Evolutionary conservation across 225 moss, liverwort and hornwort genomes (phyloP).

Genomic region (Marchantia polymorpha): DNA sequence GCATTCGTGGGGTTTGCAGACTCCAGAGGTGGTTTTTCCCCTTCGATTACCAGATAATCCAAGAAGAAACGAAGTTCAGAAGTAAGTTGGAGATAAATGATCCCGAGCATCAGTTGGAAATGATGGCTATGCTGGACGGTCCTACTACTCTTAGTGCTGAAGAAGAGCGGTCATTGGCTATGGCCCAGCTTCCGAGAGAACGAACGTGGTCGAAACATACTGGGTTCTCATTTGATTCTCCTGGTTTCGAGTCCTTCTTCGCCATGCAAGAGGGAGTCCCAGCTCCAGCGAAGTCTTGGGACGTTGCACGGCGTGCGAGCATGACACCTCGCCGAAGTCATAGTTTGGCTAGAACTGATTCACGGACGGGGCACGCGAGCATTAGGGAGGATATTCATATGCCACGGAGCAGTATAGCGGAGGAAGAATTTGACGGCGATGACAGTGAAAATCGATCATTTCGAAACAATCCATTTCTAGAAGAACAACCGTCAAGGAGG

Average conservation of each 20-base stretch:
- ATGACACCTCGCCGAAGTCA: constrained; percentile 48
- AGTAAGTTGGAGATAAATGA: constrained; percentile 20
- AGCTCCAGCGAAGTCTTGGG: constrained; percentile 86
- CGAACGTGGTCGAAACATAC: constrained; percentile 71
- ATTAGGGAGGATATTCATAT: constrained; percentile 10
- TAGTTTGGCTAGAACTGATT: constrained; percentile 6
- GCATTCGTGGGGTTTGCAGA: constrained; percentile 25
- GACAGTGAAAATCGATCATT: constrained; percentile 7
- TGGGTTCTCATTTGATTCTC: constrained; percentile 88
- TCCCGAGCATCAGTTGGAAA: constrained; percentile 49
- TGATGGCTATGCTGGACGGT: constrained; percentile 66
- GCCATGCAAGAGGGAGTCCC: constrained; percentile 84
- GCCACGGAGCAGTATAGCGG: constrained; percentile 14
- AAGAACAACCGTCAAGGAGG: constrained; percentile 9
- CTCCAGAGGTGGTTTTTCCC: constrained; percentile 82
- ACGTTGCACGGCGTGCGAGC: constrained; percentile 86
- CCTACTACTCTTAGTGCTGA: constrained; percentile 42
- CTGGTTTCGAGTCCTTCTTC: constrained; percentile 91
- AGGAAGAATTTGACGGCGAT: constrained; percentile 15
- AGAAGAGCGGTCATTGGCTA: constrained; percentile 65
- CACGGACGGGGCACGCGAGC: neutral
- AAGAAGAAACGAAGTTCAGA: constrained; percentile 57
- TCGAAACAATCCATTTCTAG: constrained; percentile 18
- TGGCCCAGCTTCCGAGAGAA: constrained; percentile 86
- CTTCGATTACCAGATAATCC: constrained; percentile 80